Base-by-base conservation (phyloP, 148 eudicot genomes). In the Diospyros lotus region DNA sequence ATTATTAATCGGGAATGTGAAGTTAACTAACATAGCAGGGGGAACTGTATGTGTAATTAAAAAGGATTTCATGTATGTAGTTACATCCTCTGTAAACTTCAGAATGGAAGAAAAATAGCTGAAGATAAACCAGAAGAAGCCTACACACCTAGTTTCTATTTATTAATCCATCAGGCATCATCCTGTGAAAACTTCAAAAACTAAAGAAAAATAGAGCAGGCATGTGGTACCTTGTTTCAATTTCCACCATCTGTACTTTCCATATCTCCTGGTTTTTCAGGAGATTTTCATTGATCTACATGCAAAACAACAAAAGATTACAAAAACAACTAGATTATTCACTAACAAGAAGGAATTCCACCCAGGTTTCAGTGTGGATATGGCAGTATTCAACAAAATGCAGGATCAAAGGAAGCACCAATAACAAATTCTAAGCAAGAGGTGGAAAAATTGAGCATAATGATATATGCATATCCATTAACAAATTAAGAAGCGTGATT, bases 211-310 rank as follows among this genome's bases (percentile, higher is more conserved):
- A 18, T 43, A n/a, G 63, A 10, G 46, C 52, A 45, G 65, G 56
- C 3, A 59, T 38, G 66, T 0, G 72, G 58, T 86, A 92, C 97
- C 97, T 90, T 77, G 85, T 86, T 81, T 89, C 89, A 71, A 69
- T 59, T 79, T 89, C 90, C 71, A 44, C 73, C 66, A 90, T 87
- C 91, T 88, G 92, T 44, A 79, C 82, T 71, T 92, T 81, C 94
- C 90, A 90, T 60, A 89, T 87, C 75, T 85, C 86, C 78, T 86
- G 88, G 79, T 95, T 92, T 81, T 86, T 88, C 80, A 80, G 53
- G 44, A 92, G 89, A 84, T 92, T 85, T 41, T 89, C 94, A 80
- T 92, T 90, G 76, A 95, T 88, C 97, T 95, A 78, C 82, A 78
- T 3, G 45, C 59, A 65, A 63, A 75, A 69, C 38, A 10, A 18